Percentiles rank a stretch among this genome's conserved stretches.
These are phyloP conservation scores for Picea abies DNA, from an alignment of 83 land plant genomes.

Conservation along the genomic window DNA sequence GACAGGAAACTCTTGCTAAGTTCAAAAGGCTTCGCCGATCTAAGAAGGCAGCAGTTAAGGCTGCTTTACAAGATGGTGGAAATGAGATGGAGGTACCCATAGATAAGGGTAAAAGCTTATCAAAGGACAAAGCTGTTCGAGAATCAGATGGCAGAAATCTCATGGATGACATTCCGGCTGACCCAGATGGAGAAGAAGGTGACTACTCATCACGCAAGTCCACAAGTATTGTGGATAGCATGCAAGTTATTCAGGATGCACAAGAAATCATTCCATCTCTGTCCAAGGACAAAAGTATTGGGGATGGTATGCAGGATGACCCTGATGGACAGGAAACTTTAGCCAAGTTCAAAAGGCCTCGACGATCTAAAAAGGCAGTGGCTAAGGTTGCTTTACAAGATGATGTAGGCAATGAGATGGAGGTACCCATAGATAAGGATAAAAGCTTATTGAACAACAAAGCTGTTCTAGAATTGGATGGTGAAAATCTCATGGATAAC, in stretches of 20 bases:
- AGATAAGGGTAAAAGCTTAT: neutral
- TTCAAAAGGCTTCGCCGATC: constrained; percentile 3
- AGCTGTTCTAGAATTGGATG: neutral
- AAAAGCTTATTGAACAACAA: neutral
- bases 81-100: neutral
- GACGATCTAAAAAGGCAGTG: neutral
- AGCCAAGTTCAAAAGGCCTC: constrained; percentile 12
- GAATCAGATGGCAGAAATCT: constrained; percentile 1
- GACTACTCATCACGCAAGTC: neutral
- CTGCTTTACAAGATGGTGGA: neutral
- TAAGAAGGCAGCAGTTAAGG: neutral
- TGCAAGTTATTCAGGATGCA: neutral
- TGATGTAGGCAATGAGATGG: neutral
- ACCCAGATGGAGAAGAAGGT: neutral
- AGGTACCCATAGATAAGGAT: neutral
- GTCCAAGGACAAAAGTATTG: neutral
- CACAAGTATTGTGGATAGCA: neutral
- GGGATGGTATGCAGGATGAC: constrained; percentile 12
- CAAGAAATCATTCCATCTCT: neutral
- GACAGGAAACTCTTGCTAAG: constrained; percentile 1
- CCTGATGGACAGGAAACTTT: constrained; percentile 5
- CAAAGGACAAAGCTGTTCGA: neutral
- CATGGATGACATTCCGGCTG: neutral
- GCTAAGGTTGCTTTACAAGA: constrained; percentile 8
- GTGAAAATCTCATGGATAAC: neutral